Percentiles rank a stretch among this genome's conserved stretches.
Evolutionary conservation across 78 protist genomes (phyloP).

Genomic region (Anaeramoeba flamelloides): DNA sequence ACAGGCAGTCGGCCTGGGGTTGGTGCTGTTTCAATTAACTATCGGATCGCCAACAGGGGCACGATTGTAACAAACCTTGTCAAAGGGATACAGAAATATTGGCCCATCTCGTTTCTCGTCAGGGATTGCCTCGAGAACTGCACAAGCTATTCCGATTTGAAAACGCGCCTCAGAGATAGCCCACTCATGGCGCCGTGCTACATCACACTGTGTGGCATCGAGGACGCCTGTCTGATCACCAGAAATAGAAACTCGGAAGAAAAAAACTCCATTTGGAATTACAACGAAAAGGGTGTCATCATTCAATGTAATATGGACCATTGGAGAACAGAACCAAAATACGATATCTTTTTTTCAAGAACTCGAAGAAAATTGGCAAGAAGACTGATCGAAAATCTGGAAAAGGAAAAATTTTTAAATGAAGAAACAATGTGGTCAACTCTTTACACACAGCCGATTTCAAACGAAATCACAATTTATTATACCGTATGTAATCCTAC

Average conservation of each 20-base stretch:
- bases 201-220: neutral
- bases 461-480: neutral
- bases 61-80: neutral
- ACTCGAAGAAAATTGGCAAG: neutral
- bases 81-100: neutral
- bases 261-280: neutral
- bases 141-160: too few species aligned
- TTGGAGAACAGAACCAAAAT: neutral
- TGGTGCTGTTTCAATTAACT: neutral
- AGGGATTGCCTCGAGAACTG: neutral
- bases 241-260: neutral
- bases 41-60: neutral
- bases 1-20: neutral
- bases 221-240: neutral
- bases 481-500: neutral
- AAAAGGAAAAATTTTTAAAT: neutral
- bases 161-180: too few species aligned
- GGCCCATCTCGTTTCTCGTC: neutral
- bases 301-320: neutral
- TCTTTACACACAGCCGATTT: neutral
- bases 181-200: neutral
- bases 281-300: neutral
- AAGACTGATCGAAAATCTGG: neutral
- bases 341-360: neutral
- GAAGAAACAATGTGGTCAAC: neutral